phyloP scores from a whole-genome alignment of 1,139 yeast species.

The Sugiyamaella paludigena region DNA sequence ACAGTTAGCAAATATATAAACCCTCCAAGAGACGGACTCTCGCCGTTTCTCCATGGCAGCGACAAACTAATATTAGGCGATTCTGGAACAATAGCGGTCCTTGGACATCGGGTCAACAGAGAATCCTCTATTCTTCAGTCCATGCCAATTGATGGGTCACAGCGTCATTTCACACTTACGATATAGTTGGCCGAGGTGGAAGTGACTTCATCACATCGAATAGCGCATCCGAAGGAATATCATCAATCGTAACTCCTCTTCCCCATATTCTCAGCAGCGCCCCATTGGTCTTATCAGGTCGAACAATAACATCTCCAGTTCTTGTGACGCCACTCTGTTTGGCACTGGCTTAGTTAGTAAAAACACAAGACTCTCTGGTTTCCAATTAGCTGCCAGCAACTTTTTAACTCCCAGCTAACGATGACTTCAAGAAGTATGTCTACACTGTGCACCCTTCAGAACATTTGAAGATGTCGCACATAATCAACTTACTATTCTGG shows the following conservation, averaged over 20 bases:
- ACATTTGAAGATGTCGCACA: neutral
- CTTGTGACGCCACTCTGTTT: constrained; percentile 51
- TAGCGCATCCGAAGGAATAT: constrained; percentile 36
- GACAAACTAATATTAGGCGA: too few species aligned
- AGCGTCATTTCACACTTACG: constrained; percentile 7
- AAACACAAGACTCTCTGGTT: neutral
- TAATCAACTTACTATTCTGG: constrained; percentile 32
- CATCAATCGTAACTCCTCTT: constrained; percentile 33
- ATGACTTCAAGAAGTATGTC: too few species aligned
- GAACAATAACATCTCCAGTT: constrained; percentile 71
- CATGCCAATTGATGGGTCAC: too few species aligned
- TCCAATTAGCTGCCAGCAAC: neutral
- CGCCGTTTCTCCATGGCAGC: neutral
- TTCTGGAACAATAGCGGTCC: too few species aligned
- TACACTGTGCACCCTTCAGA: too few species aligned
- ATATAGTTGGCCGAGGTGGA: constrained; percentile 69
- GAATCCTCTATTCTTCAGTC: too few species aligned
- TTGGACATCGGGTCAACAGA: too few species aligned
- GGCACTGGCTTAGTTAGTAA: constrained; percentile 26
- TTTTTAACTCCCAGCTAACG: neutral
- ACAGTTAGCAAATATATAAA: neutral
- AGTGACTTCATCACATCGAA: constrained; percentile 48
- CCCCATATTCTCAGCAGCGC: constrained; percentile 50
- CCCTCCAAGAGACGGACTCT: neutral
- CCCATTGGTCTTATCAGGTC: constrained; percentile 58